Base-by-base conservation (phyloP, 345 rosid species). In the Carallia pectinifolia region DNA sequence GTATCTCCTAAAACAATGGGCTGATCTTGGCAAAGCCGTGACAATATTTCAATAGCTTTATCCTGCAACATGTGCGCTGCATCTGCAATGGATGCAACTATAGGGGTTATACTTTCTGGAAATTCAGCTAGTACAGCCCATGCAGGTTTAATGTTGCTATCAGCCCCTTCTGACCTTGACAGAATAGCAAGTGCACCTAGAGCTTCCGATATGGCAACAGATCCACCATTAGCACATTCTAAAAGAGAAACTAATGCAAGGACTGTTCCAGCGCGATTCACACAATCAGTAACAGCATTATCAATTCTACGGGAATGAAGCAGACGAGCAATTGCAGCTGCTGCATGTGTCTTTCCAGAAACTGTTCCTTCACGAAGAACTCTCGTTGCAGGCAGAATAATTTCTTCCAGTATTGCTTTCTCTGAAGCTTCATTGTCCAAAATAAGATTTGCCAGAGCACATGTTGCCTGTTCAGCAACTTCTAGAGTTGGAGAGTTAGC, bases 401-500 rank as follows among this genome's bases (percentile, higher is more conserved):
- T 88, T 77, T 89, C 93, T 68, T 92, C 93, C 60, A 91, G 83
- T 66, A 81, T 66, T 23, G 89, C 92, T 81, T 75, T 89, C 79
- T 87, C 95, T 15, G 97, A 84, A 65, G 81, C 88, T 80, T 92
- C 98, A 73, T 74, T 60, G 68, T 96, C 99, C 85, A 96, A 78
- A 73, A 96, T 87, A 76, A 96, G 99, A 80, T 96, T 96, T 40
- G 99, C 92, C 77, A 96, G 81, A 62, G 99, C 98, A 64, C 92
- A 92, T 68, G 84, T 85, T 65, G 93, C 99, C 85, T 88, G 97
- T 85, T 96, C 99, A 53, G 93, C 93, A 62, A 96, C 92, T 75
- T 90, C 98, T 73, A 90, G 82, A 79, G 81, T 74, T 15, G 86
- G 73, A 48, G 99, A 92, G 78, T 84, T 85, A n/a, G 98, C 91